Conservation (phyloP, 1,284 basidiomycete species). For the Sphaerobolus stellatus region DNA sequence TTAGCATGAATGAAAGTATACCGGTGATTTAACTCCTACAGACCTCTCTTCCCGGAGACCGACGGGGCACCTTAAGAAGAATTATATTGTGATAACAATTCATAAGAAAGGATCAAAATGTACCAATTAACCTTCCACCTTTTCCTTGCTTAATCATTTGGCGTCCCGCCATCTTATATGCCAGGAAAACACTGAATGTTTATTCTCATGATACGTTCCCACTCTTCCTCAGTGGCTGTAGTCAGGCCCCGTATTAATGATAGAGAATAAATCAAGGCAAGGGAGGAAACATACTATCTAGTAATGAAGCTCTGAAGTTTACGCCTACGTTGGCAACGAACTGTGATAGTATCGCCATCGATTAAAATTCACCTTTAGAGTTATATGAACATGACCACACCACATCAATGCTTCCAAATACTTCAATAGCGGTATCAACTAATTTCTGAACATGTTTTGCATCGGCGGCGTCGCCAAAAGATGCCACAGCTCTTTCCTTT, state of each 20-base stretch:
- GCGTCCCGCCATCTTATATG: conserved; percentile 35
- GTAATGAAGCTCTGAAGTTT: conserved; percentile 18
- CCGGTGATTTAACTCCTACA: not conserved
- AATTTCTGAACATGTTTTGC: conserved; percentile 29
- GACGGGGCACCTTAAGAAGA: conserved; percentile 23
- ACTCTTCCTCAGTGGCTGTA: conserved; percentile 22
- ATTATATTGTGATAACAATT: not conserved
- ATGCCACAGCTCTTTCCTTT: conserved; percentile 7
- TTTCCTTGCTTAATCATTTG: conserved; percentile 36
- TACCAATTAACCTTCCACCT: conserved; percentile 36
- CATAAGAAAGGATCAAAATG: conserved; percentile 12
- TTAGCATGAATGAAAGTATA: not conserved
- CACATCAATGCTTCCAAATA: conserved; percentile 30
- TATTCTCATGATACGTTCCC: conserved; percentile 28
- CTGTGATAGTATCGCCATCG: conserved; percentile 7
- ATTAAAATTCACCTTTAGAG: not conserved
- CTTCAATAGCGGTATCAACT: conserved; percentile 21
- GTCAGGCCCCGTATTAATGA: not conserved
- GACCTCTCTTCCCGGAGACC: conserved; percentile 25
- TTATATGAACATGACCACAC: conserved; percentile 17
- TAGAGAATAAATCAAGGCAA: not conserved
- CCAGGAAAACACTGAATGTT: conserved; percentile 35
- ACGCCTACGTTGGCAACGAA: conserved; percentile 37
- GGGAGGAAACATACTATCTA: conserved; percentile 20
- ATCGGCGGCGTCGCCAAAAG: conserved; percentile 24